These are phyloP conservation scores for Plasmodium yoelii DNA, from an alignment of 169 alveolate species.

Conservation along the genomic window DNA sequence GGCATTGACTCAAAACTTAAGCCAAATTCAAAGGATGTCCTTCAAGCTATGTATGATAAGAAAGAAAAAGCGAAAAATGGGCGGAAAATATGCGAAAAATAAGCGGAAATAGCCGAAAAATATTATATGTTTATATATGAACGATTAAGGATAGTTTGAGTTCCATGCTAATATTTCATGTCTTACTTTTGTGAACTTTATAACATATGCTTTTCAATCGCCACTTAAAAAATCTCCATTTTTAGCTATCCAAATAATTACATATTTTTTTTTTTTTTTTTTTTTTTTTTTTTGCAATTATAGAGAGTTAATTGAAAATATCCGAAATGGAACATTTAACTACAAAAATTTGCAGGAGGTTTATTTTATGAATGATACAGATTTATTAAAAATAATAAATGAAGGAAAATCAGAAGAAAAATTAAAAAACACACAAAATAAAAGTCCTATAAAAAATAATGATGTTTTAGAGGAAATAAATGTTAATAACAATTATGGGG, in stretches of 20 bases:
- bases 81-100: too few species aligned
- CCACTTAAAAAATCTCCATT: neutral
- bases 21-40: slow-evolving; percentile 19
- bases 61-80: too few species aligned
- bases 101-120: too few species aligned
- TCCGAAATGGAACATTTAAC: slow-evolving; percentile 38
- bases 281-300: neutral
- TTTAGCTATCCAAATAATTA: neutral
- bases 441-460: neutral
- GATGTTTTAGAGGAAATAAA: neutral
- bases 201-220: neutral
- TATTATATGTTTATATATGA: neutral
- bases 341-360: slow-evolving; percentile 51
- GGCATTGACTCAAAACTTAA: neutral
- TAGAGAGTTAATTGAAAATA: slow-evolving; percentile 37
- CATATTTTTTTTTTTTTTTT: neutral
- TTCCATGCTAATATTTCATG: too few species aligned
- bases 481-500: neutral
- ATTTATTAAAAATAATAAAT: slow-evolving; percentile 18
- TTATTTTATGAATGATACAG: slow-evolving; percentile 56
- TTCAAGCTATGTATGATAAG: slow-evolving; percentile 30
- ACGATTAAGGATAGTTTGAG: too few species aligned
- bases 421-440: neutral
- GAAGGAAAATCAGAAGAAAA: slow-evolving; percentile 24
- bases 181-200: too few species aligned